Percentiles rank a stretch among this genome's conserved stretches.
Conservation (phyloP, 2,329 filamentous ascomycete species). For the Sordariomycetes sp. region DNA sequence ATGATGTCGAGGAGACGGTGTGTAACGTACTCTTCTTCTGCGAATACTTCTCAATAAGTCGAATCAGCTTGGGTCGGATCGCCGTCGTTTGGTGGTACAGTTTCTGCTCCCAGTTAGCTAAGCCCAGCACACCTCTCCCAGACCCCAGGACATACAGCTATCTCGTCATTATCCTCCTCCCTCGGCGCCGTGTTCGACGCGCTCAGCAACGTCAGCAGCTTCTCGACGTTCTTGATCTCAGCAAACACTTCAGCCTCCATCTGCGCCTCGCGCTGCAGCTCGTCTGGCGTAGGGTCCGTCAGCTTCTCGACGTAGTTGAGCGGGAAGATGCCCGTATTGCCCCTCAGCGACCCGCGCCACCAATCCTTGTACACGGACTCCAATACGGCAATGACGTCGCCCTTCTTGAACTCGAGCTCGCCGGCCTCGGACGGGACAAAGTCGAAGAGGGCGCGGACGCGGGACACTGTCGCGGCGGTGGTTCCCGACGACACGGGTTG, state of each 20-base stretch:
- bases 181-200: slow-evolving; percentile 68
- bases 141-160: slow-evolving; percentile 48
- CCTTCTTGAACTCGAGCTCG: slow-evolving; percentile 91
- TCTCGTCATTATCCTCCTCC: slow-evolving; percentile 92
- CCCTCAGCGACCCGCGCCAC: slow-evolving; percentile 93
- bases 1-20: no score
- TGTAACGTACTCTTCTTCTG: slow-evolving; percentile 75
- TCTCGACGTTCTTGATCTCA: slow-evolving; percentile 51
- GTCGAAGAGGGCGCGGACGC: slow-evolving; percentile 86
- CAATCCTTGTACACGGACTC: slow-evolving; percentile 99
- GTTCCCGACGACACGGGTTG: slow-evolving; percentile 60
- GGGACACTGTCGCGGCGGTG: slow-evolving; percentile 89
- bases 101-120: slow-evolving; percentile 30
- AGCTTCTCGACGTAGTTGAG: slow-evolving; percentile 98
- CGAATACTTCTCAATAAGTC: slow-evolving; percentile 96
- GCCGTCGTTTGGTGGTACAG: slow-evolving; percentile 86
- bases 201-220: slow-evolving; percentile 77
- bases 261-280: slow-evolving; percentile 87
- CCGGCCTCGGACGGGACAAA: slow-evolving; percentile 89
- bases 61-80: slow-evolving; percentile 92
- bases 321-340: slow-evolving; percentile 94
- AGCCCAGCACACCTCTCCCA: no score
- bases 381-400: slow-evolving; percentile 91
- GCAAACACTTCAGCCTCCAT: slow-evolving; percentile 69
- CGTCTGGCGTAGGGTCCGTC: slow-evolving; percentile 84